phyloP scores from a whole-genome alignment of 2,329 filamentous ascomycete genomes.

The Aspergillus terreus region DNA sequence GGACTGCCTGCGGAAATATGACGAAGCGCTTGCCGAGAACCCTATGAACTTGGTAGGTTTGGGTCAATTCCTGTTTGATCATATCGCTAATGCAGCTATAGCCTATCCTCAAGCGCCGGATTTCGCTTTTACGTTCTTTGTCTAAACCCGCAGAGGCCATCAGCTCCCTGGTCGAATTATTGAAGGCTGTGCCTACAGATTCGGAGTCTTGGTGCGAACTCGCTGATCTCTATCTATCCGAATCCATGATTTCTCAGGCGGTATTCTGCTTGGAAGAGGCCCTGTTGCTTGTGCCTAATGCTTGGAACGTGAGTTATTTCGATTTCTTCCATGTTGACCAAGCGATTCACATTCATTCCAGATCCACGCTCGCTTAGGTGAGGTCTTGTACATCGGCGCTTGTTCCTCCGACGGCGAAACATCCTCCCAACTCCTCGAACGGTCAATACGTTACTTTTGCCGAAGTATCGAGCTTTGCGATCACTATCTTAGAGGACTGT shows the following conservation, averaged over 20 bases:
- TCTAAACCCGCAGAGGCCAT: slow-evolving; percentile 70
- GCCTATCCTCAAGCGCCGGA: slow-evolving; percentile 80
- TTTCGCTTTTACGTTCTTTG: slow-evolving; percentile 74
- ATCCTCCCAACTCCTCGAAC: slow-evolving; percentile 54
- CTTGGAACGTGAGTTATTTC: slow-evolving; percentile 74
- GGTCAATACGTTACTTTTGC: slow-evolving; percentile 79
- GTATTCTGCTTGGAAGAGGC: slow-evolving; percentile 90
- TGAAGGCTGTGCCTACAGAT: slow-evolving; percentile 84
- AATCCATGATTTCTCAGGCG: slow-evolving; percentile 76
- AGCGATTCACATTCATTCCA: slow-evolving; percentile 33
- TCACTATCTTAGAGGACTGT: slow-evolving; percentile 86
- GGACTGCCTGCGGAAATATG: slow-evolving; percentile 71
- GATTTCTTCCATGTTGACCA: not conserved
- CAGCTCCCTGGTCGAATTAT: slow-evolving; percentile 65
- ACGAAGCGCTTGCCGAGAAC: slow-evolving; percentile 68
- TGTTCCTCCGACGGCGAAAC: slow-evolving; percentile 34
- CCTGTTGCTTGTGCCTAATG: slow-evolving; percentile 78
- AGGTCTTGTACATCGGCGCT: slow-evolving; percentile 69
- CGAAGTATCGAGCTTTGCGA: slow-evolving; percentile 92
- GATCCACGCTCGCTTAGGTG: slow-evolving; percentile 84
- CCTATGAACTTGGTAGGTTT: slow-evolving; percentile 72
- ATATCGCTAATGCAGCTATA: slow-evolving; percentile 40
- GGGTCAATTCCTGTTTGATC: slow-evolving; percentile 1
- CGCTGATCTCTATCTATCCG: slow-evolving; percentile 76
- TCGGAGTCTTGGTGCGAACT: slow-evolving; percentile 92